Base-by-base conservation (phyloP, 192 early-diverging fungal genomes). In the Spizellomyces punctatus region DNA sequence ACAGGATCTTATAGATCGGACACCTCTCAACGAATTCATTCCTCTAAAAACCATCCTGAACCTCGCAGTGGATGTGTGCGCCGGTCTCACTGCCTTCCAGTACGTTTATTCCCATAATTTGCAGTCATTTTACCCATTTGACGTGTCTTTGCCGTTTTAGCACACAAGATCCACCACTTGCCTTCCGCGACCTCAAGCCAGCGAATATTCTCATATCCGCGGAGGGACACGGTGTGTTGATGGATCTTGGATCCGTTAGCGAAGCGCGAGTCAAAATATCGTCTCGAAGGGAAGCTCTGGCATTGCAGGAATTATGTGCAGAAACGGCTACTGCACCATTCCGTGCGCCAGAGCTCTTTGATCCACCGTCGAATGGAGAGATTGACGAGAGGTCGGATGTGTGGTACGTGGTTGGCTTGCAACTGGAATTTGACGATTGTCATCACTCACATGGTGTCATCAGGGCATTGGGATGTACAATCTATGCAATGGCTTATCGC, bases 271-370 rank as follows among this genome's bases (percentile, higher is more conserved):
- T 85, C 3, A 49, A 52, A 8, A 48, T 85, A n/a, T 66, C 60
- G 14, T 74, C 69, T 8, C 65, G 83, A 44, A 63, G 65, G n/a
- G 83, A 85, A 59, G 76, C 80, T 4, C 48, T 82, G 42, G 80
- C 74, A 27, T 70, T 85, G 19, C 79, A 81, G 59, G 83, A 85
- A 42, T 52, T 70, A n/a, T 80, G 79, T 59, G 79, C 79, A 8
- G 80, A 85, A 68, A 85, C 83, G 12, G 80, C 76, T 10, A 85
- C 83, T 10, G 83, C 83, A 21, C 80, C 83, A 14, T 85, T 74
- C 61, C 52, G 83, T 14, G 73, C 83, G 0, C 83, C 83, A 6
- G 83, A 85, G 61, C 72, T 85, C 10, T 82, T 85, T 77, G 83
- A 85, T 74, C 80, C 83, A 8, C 65, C 78, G 6, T 62, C 73